Evolutionary conservation across 202 grass and related monocot genomes (phyloP), one percentile per base, ranked within the genome.

Genomic region (Musa balbisiana): DNA sequence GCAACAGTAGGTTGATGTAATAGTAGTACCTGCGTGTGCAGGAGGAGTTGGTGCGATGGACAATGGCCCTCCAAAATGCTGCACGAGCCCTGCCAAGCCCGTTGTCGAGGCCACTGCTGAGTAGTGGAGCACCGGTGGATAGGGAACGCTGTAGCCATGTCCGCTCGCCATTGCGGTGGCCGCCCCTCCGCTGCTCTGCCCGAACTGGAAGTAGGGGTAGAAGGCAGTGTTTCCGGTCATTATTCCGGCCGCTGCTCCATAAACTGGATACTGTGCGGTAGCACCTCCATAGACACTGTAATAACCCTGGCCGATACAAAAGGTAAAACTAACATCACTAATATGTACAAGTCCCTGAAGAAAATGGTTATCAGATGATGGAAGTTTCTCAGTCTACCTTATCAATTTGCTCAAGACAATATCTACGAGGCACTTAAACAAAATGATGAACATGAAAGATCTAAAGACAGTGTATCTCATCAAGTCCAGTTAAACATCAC

Each of bases 201-300:
- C 83, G 70, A 87, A 97, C 80, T 83, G 93, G 86, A 87, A 89
- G 71, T 91, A 97, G 78, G 90, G 90, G 84, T 89, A 93, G 60
- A 83, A 97, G 63, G 82, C 83, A 79, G 56, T 87, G 73, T 82
- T 96, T 78, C 92, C 92, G 53, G 90, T 92, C 64, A 92, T 80
- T 80, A 96, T 83, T 53, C 92, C 88, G 81, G 88, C 70, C 85
- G 74, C 58, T 23, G 81, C 89, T 86, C 93, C 93, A 86, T 97
- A 97, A 73, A 91, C 81, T 66, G 90, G 93, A 87, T 91, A 97
- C 54, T 97, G 93, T 73, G 79, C 67, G 52, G 78, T 26, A 62
- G 81, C 79, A 62, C 82, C 87, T 82, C 86, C 90, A 33, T 91
- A 97, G 21, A 97, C 84, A 72, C 89, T 93, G 88, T 93, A 97